These are phyloP conservation scores for Oidium heveae DNA, from an alignment of 2,329 filamentous ascomycete genomes.

Conservation along the genomic window DNA sequence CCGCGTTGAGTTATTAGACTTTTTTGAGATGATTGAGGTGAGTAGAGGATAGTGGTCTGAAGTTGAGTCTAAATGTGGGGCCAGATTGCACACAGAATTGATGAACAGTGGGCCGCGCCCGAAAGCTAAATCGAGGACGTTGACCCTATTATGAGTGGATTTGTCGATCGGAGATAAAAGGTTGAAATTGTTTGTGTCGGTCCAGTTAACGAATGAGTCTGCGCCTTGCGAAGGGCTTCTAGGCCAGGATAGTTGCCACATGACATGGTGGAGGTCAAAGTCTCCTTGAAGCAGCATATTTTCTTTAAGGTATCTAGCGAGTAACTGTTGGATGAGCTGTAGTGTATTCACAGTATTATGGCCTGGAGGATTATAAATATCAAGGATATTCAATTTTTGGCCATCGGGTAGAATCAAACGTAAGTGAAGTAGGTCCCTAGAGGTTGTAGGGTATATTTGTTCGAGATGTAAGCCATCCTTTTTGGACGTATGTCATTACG, in stretches of 20 bases:
- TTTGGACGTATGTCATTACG: background rate
- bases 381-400: background rate
- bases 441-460: background rate
- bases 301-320: background rate
- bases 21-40: background rate
- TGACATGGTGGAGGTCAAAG: background rate
- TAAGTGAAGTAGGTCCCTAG: background rate
- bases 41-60: background rate
- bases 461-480: background rate
- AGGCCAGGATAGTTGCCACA: background rate
- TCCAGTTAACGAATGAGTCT: background rate
- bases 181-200: background rate
- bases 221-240: background rate
- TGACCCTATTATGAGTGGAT: background rate
- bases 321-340: background rate
- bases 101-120: background rate
- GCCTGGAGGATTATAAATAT: background rate
- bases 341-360: background rate
- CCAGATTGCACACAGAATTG: background rate
- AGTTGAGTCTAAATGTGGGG: background rate
- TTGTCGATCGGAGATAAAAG: background rate
- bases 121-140: background rate
- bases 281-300: background rate
- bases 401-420: background rate
- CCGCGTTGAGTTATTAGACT: background rate